Evolutionary conservation across 306 rosid species (phyloP).

Genomic region (Prunus mira): DNA sequence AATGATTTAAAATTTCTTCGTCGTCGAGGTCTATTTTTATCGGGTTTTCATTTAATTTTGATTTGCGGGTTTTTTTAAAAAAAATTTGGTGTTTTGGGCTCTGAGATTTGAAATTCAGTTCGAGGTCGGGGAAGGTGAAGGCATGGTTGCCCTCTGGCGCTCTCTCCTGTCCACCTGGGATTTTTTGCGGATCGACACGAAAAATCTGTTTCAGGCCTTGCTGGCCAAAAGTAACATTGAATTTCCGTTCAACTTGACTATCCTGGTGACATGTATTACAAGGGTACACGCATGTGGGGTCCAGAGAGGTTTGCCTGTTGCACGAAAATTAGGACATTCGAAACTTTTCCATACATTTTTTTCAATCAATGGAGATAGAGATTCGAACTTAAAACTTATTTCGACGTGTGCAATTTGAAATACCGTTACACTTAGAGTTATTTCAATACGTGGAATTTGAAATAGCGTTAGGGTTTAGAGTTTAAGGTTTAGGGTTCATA

Average conservation of each 20-base stretch:
- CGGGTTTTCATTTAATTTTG: not conserved
- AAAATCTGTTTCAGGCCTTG: not conserved
- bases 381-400: not conserved
- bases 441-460: too few species aligned
- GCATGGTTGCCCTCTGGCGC: not conserved
- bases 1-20: not conserved
- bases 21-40: not conserved
- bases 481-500: too few species aligned
- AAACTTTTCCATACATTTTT: not conserved
- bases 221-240: not conserved
- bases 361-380: not conserved
- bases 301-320: not conserved
- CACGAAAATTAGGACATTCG: not conserved
- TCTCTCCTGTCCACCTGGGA: not conserved
- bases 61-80: not conserved
- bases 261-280: not conserved
- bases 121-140: not conserved
- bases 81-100: not conserved
- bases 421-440: not conserved
- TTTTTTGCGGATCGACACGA: not conserved
- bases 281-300: not conserved
- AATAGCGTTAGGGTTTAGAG: too few species aligned
- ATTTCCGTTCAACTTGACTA: not conserved
- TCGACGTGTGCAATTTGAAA: not conserved
- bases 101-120: not conserved